A percentile compares a stretch with the other conserved stretches of the same genome.
phyloP scores from a whole-genome alignment of 164 flowering plant genomes.

The Nymphaea thermarum region DNA sequence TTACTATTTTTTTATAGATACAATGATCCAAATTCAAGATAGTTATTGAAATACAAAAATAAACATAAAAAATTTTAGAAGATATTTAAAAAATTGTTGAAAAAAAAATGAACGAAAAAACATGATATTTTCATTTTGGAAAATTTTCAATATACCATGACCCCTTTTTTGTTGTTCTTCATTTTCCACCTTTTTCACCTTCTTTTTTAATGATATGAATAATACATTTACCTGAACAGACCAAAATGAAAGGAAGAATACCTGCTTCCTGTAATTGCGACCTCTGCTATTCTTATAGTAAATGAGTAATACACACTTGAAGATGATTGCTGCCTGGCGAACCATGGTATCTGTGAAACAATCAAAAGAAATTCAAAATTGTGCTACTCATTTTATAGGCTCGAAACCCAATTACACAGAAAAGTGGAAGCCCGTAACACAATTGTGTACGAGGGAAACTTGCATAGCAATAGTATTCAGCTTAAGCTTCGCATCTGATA shows the following conservation, averaged over 20 bases:
- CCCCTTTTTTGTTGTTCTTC: too few relatives aligned
- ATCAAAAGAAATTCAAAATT: too few relatives aligned
- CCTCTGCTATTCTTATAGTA: slow-evolving; percentile 90
- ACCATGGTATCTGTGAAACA: slow-evolving; percentile 71
- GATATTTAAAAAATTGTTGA: neutral
- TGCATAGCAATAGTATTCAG: too few relatives aligned
- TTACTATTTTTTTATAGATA: neutral
- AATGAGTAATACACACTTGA: slow-evolving; percentile 67
- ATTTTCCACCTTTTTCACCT: too few relatives aligned
- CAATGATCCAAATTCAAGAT: neutral
- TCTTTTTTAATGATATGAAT: neutral
- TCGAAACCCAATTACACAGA: too few relatives aligned
- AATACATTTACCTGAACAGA: neutral
- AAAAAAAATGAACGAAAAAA: neutral
- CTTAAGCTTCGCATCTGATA: too few relatives aligned
- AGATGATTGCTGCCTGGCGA: slow-evolving; percentile 84
- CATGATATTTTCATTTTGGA: neutral
- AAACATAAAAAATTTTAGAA: neutral
- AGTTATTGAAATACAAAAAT: neutral
- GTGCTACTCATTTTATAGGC: too few relatives aligned
- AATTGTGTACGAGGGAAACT: too few relatives aligned
- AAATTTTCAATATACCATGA: neutral
- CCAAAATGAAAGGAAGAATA: slow-evolving; percentile 10
- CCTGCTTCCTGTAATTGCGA: slow-evolving; percentile 88
- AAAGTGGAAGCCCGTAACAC: too few relatives aligned